These are phyloP conservation scores for Epichloe bromicola DNA, from an alignment of 2,329 filamentous ascomycete genomes.

Conservation along the genomic window DNA sequence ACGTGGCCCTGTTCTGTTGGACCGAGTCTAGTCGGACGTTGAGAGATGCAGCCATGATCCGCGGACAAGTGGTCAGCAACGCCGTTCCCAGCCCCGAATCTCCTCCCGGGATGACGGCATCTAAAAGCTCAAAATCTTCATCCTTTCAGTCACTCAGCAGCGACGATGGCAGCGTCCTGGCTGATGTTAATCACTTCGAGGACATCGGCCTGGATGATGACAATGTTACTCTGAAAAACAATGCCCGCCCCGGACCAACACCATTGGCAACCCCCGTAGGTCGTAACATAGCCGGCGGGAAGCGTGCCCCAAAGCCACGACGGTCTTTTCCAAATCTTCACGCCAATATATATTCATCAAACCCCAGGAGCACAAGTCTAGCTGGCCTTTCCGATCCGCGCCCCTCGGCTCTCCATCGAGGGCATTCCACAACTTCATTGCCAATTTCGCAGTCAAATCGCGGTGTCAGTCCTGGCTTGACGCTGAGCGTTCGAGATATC, in stretches of 20 bases:
- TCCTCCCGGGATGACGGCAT: conserved; percentile 54
- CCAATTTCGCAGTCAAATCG: conserved; percentile 28
- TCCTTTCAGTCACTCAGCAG: conserved; percentile 72
- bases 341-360: conserved; percentile 30
- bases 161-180: conserved; percentile 56
- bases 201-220: conserved; percentile 76
- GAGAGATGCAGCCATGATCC: conserved; percentile 24
- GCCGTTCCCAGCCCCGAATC: conserved; percentile 22
- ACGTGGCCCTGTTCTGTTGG: too few species aligned
- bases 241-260: conserved; percentile 21
- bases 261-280: conserved; percentile 9
- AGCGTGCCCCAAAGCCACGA: conserved; percentile 19
- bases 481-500: conserved; percentile 31
- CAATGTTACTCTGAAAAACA: conserved; percentile 35
- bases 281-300: conserved; percentile 19
- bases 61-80: conserved; percentile 16
- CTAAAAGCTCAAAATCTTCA: conserved; percentile 83
- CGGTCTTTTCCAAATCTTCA: conserved; percentile 33
- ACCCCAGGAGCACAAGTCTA: conserved; percentile 39
- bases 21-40: background rate
- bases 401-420: conserved; percentile 15
- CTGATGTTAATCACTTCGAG: conserved; percentile 76
- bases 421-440: conserved; percentile 24
- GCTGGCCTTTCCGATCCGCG: conserved; percentile 24
- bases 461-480: conserved; percentile 38